Conservation (phyloP, 148 eudicot species). For the Rhododendron henanense region DNA sequence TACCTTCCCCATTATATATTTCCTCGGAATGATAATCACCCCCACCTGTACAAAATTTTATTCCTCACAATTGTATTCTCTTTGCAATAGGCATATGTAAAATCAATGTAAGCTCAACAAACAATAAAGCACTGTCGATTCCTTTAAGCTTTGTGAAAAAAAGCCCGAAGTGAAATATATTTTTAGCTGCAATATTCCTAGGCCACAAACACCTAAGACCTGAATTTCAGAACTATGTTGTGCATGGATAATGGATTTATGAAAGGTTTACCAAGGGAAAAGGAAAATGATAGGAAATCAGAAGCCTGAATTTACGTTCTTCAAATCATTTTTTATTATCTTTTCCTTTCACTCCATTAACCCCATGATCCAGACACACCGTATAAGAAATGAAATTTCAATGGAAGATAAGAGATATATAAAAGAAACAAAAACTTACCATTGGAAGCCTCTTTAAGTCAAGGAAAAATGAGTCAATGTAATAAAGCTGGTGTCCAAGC, state of each 20-base stretch:
- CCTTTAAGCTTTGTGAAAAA: not conserved
- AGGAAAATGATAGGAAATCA: not conserved
- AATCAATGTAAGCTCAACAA: conserved; percentile 3
- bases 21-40: conserved; percentile 84
- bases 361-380: not conserved
- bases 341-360: not conserved
- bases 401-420: not conserved
- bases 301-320: not conserved
- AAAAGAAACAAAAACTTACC: conserved; percentile 34
- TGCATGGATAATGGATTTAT: not conserved
- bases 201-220: not conserved
- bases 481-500: conserved; percentile 61
- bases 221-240: not conserved
- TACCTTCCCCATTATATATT: conserved; percentile 90
- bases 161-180: not conserved
- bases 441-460: conserved; percentile 90
- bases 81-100: not conserved
- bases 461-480: conserved; percentile 87
- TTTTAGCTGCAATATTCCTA: not conserved
- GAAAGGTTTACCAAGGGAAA: not conserved
- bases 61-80: not conserved
- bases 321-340: not conserved
- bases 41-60: conserved; percentile 61
- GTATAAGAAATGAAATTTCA: not conserved
- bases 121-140: not conserved